Conservation (phyloP, 371 early-diverging fungal genomes). For the Rhizomucor pusillus region DNA sequence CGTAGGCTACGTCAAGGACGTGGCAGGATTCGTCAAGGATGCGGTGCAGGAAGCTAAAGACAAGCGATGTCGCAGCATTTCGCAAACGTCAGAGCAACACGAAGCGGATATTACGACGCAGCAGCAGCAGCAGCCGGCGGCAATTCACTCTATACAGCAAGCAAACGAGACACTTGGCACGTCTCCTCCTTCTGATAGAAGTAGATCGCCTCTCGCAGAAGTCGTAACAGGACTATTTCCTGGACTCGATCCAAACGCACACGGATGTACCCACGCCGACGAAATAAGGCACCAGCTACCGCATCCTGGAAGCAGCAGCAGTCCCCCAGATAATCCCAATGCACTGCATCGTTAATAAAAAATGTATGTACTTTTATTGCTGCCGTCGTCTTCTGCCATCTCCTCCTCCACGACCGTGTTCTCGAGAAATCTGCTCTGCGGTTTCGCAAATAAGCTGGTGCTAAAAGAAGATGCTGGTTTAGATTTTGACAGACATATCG, state of each 20-base stretch:
- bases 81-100: too few species aligned
- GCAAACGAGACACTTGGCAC: too few species aligned
- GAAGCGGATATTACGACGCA: too few species aligned
- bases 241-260: not conserved
- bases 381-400: not conserved
- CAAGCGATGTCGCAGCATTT: not conserved
- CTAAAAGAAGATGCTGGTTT: too few species aligned
- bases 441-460: not conserved
- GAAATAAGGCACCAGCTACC: not conserved
- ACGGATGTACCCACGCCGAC: not conserved
- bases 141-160: too few species aligned
- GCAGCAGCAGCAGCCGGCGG: too few species aligned
- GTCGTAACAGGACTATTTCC: not conserved
- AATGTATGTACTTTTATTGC: not conserved
- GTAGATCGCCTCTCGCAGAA: not conserved
- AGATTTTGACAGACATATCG: too few species aligned
- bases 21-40: conserved; percentile 47
- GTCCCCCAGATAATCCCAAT: not conserved
- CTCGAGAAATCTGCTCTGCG: not conserved
- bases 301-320: not conserved
- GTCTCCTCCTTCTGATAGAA: not conserved
- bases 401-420: not conserved
- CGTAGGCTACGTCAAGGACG: conserved; percentile 48
- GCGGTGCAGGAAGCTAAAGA: conserved; percentile 24
- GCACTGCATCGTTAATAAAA: not conserved